Percentiles rank a stretch among this genome's conserved stretches.
phyloP scores from a whole-genome alignment of 2,329 filamentous ascomycete genomes.

The Rhynchosporium graminicola region DNA sequence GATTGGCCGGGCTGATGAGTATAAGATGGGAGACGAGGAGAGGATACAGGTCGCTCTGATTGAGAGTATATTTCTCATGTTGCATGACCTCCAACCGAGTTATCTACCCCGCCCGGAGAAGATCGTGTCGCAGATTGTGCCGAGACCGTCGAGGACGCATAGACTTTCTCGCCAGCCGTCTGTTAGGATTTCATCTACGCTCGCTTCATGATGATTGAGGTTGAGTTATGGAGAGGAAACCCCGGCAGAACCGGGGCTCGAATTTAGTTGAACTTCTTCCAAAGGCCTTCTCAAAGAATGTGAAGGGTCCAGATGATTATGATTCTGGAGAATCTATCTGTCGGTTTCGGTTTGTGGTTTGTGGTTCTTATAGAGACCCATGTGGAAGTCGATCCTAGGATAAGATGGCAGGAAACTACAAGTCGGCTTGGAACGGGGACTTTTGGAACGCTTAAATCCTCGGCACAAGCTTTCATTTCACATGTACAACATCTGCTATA shows the following conservation, averaged over 20 bases:
- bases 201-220: neutral
- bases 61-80: conserved; percentile 18
- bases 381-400: neutral
- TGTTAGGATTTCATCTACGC: conserved; percentile 3
- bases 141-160: conserved; percentile 1
- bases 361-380: neutral
- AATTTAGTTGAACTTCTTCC: too few species aligned
- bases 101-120: conserved; percentile 2
- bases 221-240: neutral
- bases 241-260: neutral
- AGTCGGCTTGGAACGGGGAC: neutral
- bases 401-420: neutral
- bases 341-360: neutral
- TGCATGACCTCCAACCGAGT: conserved; percentile 17
- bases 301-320: neutral
- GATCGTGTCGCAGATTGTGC: conserved; percentile 1
- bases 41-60: conserved; percentile 12
- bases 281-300: neutral
- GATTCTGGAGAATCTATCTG: too few species aligned
- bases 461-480: neutral
- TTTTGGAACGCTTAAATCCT: too few species aligned
- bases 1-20: neutral
- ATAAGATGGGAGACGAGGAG: conserved; percentile 15
- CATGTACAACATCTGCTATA: neutral
- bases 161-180: conserved; percentile 7